A percentile compares a stretch with the other conserved stretches of the same genome.
Evolutionary conservation across 2,329 filamentous ascomycete genomes (phyloP).

Genomic region (Microsporum canis): DNA sequence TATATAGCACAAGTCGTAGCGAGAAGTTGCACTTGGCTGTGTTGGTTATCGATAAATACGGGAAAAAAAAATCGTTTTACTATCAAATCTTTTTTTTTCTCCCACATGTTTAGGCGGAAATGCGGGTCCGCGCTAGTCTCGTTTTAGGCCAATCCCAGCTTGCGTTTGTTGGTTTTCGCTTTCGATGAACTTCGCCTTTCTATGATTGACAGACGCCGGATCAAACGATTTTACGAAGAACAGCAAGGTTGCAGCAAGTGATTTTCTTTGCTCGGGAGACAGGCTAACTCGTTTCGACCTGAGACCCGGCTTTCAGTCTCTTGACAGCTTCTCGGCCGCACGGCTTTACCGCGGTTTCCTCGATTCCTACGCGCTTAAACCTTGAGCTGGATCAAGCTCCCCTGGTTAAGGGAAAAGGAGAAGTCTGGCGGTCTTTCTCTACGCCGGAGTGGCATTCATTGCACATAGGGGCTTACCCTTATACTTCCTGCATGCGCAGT

Average conservation of each 20-base stretch:
- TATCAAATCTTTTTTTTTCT: slow-evolving; percentile 1
- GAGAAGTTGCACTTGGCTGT: neutral
- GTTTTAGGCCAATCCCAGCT: slow-evolving; percentile 9
- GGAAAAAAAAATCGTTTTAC: neutral
- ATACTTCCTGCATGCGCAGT: neutral
- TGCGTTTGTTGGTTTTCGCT: neutral
- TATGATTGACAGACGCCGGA: neutral
- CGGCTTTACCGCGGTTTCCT: neutral
- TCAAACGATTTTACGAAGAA: neutral
- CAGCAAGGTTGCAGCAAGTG: neutral
- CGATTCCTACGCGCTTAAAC: neutral
- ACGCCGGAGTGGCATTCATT: neutral
- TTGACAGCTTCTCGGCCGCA: neutral
- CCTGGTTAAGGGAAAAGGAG: neutral
- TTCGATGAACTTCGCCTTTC: neutral
- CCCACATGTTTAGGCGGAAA: slow-evolving; percentile 6
- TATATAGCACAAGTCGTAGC: neutral
- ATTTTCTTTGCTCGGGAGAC: neutral
- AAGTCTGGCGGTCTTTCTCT: neutral
- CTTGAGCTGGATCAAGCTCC: neutral
- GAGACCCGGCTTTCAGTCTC: neutral
- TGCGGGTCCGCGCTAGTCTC: slow-evolving; percentile 12
- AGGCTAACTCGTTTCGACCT: neutral
- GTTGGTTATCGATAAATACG: neutral
- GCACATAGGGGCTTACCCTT: neutral